Evolutionary conservation across 768 basidiomycete species (phyloP).

Genomic region (Trametes maxima): DNA sequence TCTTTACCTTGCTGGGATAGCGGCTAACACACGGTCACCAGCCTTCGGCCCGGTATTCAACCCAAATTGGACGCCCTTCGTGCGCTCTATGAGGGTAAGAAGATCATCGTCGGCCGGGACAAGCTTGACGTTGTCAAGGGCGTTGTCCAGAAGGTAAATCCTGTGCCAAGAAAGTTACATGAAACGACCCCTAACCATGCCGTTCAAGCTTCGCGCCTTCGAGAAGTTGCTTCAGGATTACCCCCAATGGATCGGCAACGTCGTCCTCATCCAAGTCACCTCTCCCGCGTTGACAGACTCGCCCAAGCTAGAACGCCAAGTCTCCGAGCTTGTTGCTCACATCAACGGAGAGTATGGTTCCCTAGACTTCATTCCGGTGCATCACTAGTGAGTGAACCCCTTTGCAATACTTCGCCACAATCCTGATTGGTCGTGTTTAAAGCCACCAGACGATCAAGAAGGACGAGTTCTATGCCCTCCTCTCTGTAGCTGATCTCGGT

Average conservation of each 20-base stretch:
- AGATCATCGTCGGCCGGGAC: constrained; percentile 97
- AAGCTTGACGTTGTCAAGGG: constrained; percentile 99
- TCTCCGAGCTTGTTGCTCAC: constrained; percentile 90
- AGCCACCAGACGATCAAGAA: constrained; percentile 97
- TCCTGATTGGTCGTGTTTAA: not conserved
- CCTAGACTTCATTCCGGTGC: constrained; percentile 94
- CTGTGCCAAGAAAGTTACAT: not conserved
- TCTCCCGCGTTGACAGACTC: constrained; percentile 91
- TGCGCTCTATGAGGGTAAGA: constrained; percentile 90
- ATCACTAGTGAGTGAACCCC: constrained; percentile 83
- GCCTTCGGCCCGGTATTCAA: constrained; percentile 74
- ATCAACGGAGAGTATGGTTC: constrained; percentile 96
- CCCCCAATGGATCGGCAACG: constrained; percentile 94
- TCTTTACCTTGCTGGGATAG: constrained; percentile 2
- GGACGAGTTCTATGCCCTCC: constrained; percentile 95
- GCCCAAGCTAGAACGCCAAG: constrained; percentile 89
- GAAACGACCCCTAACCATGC: not conserved
- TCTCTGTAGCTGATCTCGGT: constrained; percentile 91
- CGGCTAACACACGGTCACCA: constrained; percentile 29
- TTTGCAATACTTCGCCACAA: not conserved
- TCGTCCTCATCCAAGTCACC: constrained; percentile 89
- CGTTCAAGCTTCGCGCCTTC: constrained; percentile 85
- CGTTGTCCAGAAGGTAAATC: constrained; percentile 86
- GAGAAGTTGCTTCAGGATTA: constrained; percentile 92
- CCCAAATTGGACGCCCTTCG: constrained; percentile 90